Conservation (phyloP, 2,329 filamentous ascomycete genomes). For the Arthrobotrys sinensis region DNA sequence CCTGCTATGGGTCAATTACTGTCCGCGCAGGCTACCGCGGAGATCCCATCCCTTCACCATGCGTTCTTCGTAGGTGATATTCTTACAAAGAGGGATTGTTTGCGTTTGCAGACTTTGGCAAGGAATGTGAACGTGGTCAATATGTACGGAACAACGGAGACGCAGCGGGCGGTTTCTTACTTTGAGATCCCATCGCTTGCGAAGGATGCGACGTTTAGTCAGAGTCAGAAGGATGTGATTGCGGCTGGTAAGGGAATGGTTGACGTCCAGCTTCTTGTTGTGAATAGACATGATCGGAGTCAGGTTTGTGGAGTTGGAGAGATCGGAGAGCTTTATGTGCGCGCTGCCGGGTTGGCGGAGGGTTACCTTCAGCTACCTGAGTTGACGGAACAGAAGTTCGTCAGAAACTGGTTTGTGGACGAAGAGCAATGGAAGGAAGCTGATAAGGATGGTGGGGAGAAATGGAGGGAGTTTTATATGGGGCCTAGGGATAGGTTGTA, state of each 20-base stretch:
- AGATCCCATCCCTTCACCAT: conserved; percentile 82
- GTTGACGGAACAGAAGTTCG: conserved; percentile 81
- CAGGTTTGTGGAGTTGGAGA: conserved; percentile 83
- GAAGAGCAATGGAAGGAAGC: conserved; percentile 77
- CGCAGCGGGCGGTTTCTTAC: conserved; percentile 84
- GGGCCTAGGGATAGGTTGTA: conserved; percentile 90
- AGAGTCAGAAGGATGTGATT: conserved; percentile 78
- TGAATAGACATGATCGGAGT: conserved; percentile 78
- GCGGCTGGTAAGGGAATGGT: conserved; percentile 89
- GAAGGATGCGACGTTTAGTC: conserved; percentile 72
- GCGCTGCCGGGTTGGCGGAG: conserved; percentile 86
- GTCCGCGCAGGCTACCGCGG: conserved; percentile 83
- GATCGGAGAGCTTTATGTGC: conserved; percentile 85
- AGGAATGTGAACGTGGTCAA: conserved; percentile 83
- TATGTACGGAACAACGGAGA: conserved; percentile 92
- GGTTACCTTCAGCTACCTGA: conserved; percentile 77
- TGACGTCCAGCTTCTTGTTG: conserved; percentile 88
- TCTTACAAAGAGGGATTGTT: conserved; percentile 86
- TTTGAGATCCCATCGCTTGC: conserved; percentile 80
- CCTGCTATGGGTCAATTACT: conserved; percentile 97
- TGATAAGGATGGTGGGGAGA: conserved; percentile 73
- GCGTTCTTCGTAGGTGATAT: conserved; percentile 95
- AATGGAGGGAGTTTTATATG: conserved; percentile 84
- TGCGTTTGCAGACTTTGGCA: conserved; percentile 81
- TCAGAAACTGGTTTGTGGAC: conserved; percentile 89